These are phyloP conservation scores for Exidia glandulosa DNA, from an alignment of 768 basidiomycete genomes.

Conservation along the genomic window DNA sequence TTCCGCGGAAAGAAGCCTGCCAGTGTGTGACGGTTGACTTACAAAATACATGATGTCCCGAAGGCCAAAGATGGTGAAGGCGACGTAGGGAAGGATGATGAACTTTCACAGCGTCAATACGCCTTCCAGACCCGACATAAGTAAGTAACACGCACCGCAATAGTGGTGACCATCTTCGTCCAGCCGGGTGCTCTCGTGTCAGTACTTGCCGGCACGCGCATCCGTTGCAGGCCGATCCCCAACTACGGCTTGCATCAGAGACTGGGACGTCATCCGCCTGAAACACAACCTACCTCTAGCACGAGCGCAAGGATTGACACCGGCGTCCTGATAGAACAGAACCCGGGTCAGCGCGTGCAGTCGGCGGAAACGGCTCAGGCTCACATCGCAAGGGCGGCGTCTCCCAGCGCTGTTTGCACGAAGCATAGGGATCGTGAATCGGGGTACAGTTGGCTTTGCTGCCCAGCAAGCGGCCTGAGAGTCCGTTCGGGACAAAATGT, in stretches of 20 bases:
- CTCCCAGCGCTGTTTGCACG: background rate
- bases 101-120: background rate
- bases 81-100: background rate
- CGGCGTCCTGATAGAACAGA: background rate
- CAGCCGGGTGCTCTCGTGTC: too few species aligned
- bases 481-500: too few species aligned
- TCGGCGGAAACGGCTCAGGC: background rate
- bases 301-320: background rate
- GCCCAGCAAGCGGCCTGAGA: background rate
- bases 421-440: background rate
- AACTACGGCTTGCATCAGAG: background rate
- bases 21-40: background rate
- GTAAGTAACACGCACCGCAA: background rate
- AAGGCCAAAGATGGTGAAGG: background rate
- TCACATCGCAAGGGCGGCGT: background rate
- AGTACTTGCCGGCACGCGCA: background rate
- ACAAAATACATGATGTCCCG: background rate
- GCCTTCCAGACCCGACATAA: background rate
- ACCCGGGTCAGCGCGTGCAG: background rate
- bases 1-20: background rate
- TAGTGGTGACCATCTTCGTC: background rate
- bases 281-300: background rate
- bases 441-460: background rate
- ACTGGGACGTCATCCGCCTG: background rate
- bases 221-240: background rate